Conservation (phyloP, 2,329 filamentous ascomycete species). For the Graphilbum sp. region DNA sequence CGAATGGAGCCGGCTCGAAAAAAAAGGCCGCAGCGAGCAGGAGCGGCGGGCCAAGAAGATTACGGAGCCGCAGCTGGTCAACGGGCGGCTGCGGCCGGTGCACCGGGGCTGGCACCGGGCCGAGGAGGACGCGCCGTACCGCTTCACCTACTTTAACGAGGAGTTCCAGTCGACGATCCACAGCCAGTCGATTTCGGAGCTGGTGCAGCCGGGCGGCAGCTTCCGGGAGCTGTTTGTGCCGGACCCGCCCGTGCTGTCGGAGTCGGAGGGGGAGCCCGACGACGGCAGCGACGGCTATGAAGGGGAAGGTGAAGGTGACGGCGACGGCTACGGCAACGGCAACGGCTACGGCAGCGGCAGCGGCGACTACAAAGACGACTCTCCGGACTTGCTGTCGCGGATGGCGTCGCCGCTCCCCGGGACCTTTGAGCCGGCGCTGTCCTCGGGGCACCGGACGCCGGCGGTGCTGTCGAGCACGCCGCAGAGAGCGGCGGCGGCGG, state of each 20-base stretch:
- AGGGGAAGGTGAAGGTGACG: neutral
- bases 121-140: constrained; percentile 79
- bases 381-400: too few relatives aligned
- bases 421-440: too few relatives aligned
- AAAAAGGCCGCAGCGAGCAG: constrained; percentile 70
- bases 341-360: too few relatives aligned
- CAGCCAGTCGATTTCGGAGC: constrained; percentile 84
- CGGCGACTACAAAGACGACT: too few relatives aligned
- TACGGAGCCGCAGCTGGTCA: constrained; percentile 82
- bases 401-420: too few relatives aligned
- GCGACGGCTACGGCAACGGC: neutral
- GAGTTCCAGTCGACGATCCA: constrained; percentile 93
- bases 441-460: too few relatives aligned
- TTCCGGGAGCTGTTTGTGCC: constrained; percentile 86
- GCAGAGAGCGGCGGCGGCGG: too few relatives aligned
- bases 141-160: constrained; percentile 98
- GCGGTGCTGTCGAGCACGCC: too few relatives aligned
- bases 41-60: constrained; percentile 79
- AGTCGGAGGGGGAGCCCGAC: constrained; percentile 32
- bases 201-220: constrained; percentile 67
- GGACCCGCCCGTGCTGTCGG: constrained; percentile 59
- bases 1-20: constrained; percentile 82
- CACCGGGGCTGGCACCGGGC: constrained; percentile 70
- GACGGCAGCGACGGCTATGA: neutral
- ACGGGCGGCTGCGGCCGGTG: constrained; percentile 70